Evolutionary conservation across 2,329 filamentous ascomycete genomes (phyloP), one percentile per base, ranked within the genome.

Genomic region (Lasiodiplodia gonubiensis): DNA sequence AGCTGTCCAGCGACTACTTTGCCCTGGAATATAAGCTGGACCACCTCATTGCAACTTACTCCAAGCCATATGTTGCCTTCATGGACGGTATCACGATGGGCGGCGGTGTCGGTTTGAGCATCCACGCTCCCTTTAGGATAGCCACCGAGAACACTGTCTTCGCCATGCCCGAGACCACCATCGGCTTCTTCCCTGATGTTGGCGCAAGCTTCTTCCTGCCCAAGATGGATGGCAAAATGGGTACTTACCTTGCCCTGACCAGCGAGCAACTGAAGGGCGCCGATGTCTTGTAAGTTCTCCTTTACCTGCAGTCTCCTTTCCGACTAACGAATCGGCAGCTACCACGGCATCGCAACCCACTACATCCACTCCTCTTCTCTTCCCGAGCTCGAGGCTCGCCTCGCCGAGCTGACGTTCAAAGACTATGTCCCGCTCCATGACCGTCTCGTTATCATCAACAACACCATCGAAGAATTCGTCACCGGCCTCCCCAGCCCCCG

Each of bases 61-160:
- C 84, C 69, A 99, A 97, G 83, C 95, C 95, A 0, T 97, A 95
- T 76, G 88, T 99, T 64, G 92, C 95, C 37, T 91, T 98, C 76
- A 96, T 99, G 90, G 95, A 99, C 76, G 95, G 95, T 68, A 92
- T 97, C 79, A 99, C 96, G 64, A 99, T 99, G 95, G 95, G 95
- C 67, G 95, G 95, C 67, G 95, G 95, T 71, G 95, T 98, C 64
- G 95, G 95, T 7, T 86, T 99, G 67, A 96, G 92, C 79, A 88
- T 97, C 64, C 96, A 99, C 80, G 94, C 95, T 2, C 96, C 95
- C 3, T 94, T 99, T 86, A 87, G 95, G 69, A 97, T 99, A 76
- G 95, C 95, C 46, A 99, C 95, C 2, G 95, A 99, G 81, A 91
- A 90, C 76, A 99, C 95, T 6, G 82, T 97, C 57, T 98, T 99